Evolutionary conservation across 2,329 filamentous ascomycete genomes (phyloP), one percentile per base, ranked within the genome.

Genomic region (Talaromyces sp.): DNA sequence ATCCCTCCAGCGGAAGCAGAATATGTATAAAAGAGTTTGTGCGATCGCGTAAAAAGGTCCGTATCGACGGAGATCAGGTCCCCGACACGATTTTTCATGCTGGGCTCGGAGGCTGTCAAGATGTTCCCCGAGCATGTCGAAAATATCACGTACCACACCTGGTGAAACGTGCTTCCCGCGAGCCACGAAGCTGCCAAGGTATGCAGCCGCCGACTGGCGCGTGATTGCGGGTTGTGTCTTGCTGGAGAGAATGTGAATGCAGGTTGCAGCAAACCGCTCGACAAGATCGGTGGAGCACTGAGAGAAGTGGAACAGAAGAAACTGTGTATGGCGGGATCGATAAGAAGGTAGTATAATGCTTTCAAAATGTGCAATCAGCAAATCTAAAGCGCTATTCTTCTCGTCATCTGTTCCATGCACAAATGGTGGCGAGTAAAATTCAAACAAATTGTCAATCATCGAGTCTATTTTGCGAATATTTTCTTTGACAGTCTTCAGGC

Each of bases 1-100:
- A 69, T 97, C 93, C 63, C 91, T 88, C 94, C 94, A 99, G 59
- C 94, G 88, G 80, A 99, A 99, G 79, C 94, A 99, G 76, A 96
- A 97, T 61, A 96, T 93, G 78, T 97, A 97, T 26, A 97, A 83
- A 2, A 95, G 81, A 1, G 92, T 92, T 74, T 97, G 92, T n/a
- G 89, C 86, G 54, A 92, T 86, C 19, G 90, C 87, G 73, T 97
- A 97, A 75, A 95, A 96, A 14, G 89, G 85, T 54, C 87, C 86
- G 71, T 93, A 96, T 53, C 89, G 87, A 63, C 88, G 87, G 60
- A 95, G 83, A 72, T 99, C 92, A 0, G 94, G 94, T 3, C 91
- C 92, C 17, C 86, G 87, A 72, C 92, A 96, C 31, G 82, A 79
- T 5, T 83, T 79, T 71, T 96, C 89, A 72, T 92, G 88, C 53